A percentile compares a stretch with the other conserved stretches of the same genome.
phyloP scores from a whole-genome alignment of 202 grass and related monocot species.

The Digitaria exilis region DNA sequence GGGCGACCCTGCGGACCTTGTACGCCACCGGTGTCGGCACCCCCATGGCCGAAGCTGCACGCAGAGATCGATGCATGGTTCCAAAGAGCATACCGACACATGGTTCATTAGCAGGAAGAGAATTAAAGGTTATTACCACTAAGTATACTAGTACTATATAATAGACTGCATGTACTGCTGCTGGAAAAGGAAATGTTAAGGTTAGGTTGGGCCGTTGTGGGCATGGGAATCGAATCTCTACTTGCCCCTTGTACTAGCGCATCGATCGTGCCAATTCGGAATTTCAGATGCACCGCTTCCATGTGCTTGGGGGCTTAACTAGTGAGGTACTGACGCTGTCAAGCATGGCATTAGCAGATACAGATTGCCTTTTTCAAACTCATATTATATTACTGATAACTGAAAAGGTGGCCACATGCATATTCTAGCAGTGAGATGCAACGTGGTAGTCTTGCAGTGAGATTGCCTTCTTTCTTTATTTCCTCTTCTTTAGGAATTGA shows the following conservation, averaged over 20 bases:
- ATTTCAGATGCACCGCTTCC: not conserved
- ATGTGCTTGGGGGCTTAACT: not conserved
- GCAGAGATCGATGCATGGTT: too few species aligned
- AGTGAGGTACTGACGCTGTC: not conserved
- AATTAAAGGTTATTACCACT: not conserved
- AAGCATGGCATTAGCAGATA: not conserved
- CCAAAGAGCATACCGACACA: not conserved
- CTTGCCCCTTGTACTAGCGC: not conserved
- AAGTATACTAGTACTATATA: not conserved
- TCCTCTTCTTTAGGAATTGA: not conserved
- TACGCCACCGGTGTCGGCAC: constrained; percentile 72
- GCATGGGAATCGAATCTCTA: not conserved
- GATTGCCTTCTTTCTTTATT: not conserved
- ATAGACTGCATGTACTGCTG: not conserved
- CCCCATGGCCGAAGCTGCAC: constrained; percentile 54
- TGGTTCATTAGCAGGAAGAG: not conserved
- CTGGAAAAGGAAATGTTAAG: constrained; percentile 1
- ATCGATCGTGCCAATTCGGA: too few species aligned
- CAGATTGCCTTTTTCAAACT: not conserved
- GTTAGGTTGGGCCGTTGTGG: not conserved
- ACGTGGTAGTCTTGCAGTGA: not conserved
- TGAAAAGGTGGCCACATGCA: not conserved
- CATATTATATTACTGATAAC: too few species aligned
- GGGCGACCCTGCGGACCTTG: constrained; percentile 55
- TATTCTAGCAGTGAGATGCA: too few species aligned